Percentiles rank a stretch among this genome's conserved stretches.
Evolutionary conservation across 768 basidiomycete species (phyloP).

Genomic region (Rhodosporidiobolus sp.): DNA sequence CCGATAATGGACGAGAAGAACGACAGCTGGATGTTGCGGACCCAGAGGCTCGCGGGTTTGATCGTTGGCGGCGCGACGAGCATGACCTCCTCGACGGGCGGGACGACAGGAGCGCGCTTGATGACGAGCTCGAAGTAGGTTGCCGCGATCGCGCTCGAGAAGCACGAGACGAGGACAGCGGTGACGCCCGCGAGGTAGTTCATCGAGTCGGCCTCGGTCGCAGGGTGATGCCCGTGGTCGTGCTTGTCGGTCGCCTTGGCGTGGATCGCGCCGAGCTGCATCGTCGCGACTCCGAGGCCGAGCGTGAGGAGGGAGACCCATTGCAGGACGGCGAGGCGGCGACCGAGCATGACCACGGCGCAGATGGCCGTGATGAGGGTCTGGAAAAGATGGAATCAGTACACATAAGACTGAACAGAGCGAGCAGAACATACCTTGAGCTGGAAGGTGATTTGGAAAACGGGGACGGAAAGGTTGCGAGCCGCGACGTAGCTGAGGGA

Average conservation of each 20-base stretch:
- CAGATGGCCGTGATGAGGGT: conserved; percentile 36
- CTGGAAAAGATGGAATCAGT: not conserved
- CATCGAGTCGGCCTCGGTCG: conserved; percentile 2
- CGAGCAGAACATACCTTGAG: conserved; percentile 37
- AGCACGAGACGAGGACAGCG: conserved; percentile 35
- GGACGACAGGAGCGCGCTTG: conserved; percentile 24
- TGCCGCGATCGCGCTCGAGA: conserved; percentile 38
- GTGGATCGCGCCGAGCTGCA: conserved; percentile 38
- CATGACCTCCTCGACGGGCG: conserved; percentile 22
- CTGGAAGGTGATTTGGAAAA: conserved; percentile 45
- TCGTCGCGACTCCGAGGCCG: conserved; percentile 36
- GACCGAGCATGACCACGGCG: conserved; percentile 37
- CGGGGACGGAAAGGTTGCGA: conserved; percentile 42
- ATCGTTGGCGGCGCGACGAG: conserved; percentile 28
- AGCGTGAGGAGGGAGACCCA: conserved; percentile 37
- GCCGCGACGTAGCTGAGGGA: conserved; percentile 35
- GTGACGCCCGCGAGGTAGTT: conserved; percentile 32
- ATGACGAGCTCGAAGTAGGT: conserved; percentile 40
- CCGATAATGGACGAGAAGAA: conserved; percentile 35
- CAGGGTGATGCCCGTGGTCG: conserved; percentile 14
- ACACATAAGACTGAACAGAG: not conserved
- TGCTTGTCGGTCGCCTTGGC: conserved; percentile 23
- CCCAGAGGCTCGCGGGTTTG: conserved; percentile 37
- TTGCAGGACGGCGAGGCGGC: conserved; percentile 24
- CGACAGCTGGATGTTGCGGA: conserved; percentile 40